phyloP scores from a whole-genome alignment of 176 grass and related monocot genomes.

The Oryza meridionalis region DNA sequence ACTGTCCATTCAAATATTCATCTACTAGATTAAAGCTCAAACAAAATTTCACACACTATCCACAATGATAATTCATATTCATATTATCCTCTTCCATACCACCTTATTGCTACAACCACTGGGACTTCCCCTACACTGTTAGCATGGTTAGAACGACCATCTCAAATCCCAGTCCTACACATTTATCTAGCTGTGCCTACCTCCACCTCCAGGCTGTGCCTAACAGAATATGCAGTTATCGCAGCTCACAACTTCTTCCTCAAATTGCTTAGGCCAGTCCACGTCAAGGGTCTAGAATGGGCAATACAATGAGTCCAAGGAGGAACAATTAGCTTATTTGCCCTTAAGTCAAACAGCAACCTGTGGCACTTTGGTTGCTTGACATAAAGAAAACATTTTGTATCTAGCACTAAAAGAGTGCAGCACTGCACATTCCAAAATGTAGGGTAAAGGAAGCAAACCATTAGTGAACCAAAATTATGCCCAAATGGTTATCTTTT shows the following conservation, averaged over 20 bases:
- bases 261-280: no score
- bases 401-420: neutral
- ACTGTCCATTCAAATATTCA: no score
- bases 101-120: constrained; percentile 2
- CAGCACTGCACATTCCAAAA: constrained; percentile 15
- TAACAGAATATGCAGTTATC: no score
- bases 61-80: constrained; percentile 2
- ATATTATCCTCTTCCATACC: neutral
- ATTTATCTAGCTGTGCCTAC: neutral
- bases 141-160: constrained; percentile 6
- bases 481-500: constrained; percentile 3
- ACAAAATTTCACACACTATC: no score
- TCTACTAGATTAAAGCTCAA: no score
- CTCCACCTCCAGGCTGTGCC: neutral
- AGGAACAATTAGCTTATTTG: constrained; percentile 13
- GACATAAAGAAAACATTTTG: neutral
- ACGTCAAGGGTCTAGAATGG: neutral
- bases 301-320: neutral
- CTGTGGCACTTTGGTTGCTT: no score
- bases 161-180: neutral
- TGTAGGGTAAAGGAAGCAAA: neutral
- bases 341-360: neutral
- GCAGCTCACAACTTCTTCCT: no score
- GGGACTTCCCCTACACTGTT: neutral
- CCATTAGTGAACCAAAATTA: neutral